Percentiles rank a stretch among this genome's conserved stretches.
These are phyloP conservation scores for Amphibolis antarctica DNA, from an alignment of 106 monocot genomes.

Conservation along the genomic window DNA sequence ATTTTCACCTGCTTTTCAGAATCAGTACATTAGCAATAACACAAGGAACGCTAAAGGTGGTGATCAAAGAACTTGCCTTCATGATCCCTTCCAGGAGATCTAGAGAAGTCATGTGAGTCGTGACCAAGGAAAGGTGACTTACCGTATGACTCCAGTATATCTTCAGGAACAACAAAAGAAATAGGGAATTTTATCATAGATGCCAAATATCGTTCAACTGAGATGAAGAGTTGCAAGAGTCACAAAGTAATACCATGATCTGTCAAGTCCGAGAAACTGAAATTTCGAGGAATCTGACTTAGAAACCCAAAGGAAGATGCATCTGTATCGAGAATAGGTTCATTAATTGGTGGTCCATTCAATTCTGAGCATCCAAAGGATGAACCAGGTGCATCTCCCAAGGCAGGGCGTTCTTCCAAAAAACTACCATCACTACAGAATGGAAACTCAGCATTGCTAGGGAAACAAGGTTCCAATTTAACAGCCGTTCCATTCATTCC, in stretches of 20 bases:
- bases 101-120: constrained; percentile 46
- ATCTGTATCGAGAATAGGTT: constrained; percentile 57
- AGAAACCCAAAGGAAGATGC: constrained; percentile 58
- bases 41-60: neutral
- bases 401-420: constrained; percentile 35
- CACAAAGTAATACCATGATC: constrained; percentile 32
- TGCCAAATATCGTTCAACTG: neutral
- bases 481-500: constrained; percentile 39
- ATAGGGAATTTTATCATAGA: neutral
- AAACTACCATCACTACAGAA: constrained; percentile 41
- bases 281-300: constrained; percentile 79
- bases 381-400: constrained; percentile 52
- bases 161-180: constrained; percentile 23
- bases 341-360: constrained; percentile 42
- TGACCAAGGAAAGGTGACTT: constrained; percentile 67
- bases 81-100: constrained; percentile 37
- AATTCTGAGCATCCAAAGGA: constrained; percentile 57
- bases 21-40: constrained; percentile 9
- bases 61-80: constrained; percentile 23
- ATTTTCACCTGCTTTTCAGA: constrained; percentile 40
- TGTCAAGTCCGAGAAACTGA: constrained; percentile 89
- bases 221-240: neutral
- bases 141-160: constrained; percentile 67
- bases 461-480: constrained; percentile 57
- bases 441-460: constrained; percentile 46